These are phyloP conservation scores for Colletotrichum truncatum DNA, from an alignment of 2,329 filamentous ascomycete genomes.

Conservation along the genomic window DNA sequence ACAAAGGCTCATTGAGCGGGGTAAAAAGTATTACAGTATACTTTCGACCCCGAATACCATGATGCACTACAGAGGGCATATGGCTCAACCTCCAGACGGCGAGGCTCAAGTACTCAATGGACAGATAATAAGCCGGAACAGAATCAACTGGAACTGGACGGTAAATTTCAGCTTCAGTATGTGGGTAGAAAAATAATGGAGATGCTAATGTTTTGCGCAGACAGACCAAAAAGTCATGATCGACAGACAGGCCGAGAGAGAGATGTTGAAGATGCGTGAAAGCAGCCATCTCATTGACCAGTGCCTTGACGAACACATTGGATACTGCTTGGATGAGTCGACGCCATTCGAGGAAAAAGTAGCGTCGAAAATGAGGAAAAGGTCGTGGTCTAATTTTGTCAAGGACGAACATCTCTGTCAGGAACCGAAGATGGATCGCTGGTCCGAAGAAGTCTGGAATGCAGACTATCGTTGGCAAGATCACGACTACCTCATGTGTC, in stretches of 20 bases:
- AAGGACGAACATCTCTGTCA: accelerated
- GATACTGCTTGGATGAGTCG: too few relatives aligned
- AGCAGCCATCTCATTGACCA: accelerated
- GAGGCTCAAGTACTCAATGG: too few relatives aligned
- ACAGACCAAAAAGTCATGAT: neutral
- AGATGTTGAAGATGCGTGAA: accelerated
- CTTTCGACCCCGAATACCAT: accelerated
- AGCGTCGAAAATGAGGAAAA: too few relatives aligned
- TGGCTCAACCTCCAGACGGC: too few relatives aligned
- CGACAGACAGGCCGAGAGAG: accelerated
- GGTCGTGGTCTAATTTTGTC: too few relatives aligned
- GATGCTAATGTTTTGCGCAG: neutral
- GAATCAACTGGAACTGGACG: neutral
- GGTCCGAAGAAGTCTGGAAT: accelerated
- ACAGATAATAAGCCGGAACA: accelerated
- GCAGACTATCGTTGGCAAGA: neutral
- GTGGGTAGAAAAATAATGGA: accelerated
- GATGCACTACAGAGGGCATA: neutral
- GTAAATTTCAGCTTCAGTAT: neutral
- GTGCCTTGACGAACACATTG: too few relatives aligned
- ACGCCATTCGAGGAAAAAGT: too few relatives aligned
- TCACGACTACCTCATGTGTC: neutral
- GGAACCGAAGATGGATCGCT: accelerated
- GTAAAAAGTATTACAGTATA: accelerated
- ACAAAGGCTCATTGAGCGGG: neutral